Conservation (phyloP, 768 basidiomycete species). For the Holtermannia corniformis region DNA sequence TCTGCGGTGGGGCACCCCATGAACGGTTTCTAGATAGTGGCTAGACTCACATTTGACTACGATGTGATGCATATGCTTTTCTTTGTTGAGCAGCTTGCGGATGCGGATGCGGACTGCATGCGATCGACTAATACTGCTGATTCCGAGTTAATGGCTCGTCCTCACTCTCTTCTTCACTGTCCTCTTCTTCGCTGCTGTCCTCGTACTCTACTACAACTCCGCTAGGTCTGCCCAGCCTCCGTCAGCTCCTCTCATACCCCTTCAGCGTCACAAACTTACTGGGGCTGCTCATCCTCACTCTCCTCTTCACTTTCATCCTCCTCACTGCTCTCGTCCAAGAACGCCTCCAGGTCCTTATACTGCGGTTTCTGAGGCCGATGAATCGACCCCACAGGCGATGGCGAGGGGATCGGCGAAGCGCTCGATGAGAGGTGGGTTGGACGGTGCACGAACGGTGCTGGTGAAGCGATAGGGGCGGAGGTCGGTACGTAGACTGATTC, state of each 20-base stretch:
- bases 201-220: no score
- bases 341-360: constrained; percentile 37
- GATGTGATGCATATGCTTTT: not conserved
- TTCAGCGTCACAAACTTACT: constrained; percentile 1
- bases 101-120: not conserved
- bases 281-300: constrained; percentile 13
- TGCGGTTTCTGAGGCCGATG: constrained; percentile 16
- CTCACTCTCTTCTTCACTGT: constrained; percentile 15
- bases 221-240: no score
- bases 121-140: not conserved
- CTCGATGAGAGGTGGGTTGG: constrained; percentile 2
- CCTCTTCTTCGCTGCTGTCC: no score
- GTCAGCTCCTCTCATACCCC: constrained; percentile 12
- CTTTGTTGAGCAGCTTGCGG: not conserved
- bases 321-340: constrained; percentile 24
- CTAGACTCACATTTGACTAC: not conserved
- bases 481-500: not conserved
- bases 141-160: not conserved
- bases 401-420: not conserved
- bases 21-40: not conserved
- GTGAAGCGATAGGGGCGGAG: not conserved
- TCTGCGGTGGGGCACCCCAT: not conserved
- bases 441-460: not conserved
- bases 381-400: constrained; percentile 12
- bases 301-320: constrained; percentile 8